Evolutionary conservation across 805 yeast species (phyloP).

Genomic region (Myxozyma neglecta): DNA sequence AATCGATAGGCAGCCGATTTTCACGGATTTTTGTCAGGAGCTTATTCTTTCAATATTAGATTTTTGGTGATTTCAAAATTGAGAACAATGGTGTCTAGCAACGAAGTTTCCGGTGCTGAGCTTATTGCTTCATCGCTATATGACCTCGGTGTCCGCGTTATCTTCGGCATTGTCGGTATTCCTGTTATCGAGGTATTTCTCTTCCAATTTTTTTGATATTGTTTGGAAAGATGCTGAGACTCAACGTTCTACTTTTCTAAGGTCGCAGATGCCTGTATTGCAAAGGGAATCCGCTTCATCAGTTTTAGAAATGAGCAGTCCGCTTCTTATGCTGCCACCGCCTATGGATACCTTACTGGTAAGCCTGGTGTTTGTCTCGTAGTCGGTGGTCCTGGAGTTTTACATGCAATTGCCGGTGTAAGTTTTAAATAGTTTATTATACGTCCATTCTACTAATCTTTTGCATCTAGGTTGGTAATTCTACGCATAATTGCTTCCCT

Average conservation of each 20-base stretch:
- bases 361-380: constrained; percentile 66
- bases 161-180: constrained; percentile 74
- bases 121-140: constrained; percentile 52
- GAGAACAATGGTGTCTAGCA: constrained; percentile 8
- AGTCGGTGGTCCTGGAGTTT: constrained; percentile 75
- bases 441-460: no score
- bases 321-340: constrained; percentile 74
- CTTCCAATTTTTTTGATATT: neutral
- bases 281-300: constrained; percentile 55
- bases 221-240: neutral
- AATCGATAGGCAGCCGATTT: neutral
- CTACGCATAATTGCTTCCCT: constrained; percentile 65
- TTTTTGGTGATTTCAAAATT: no score
- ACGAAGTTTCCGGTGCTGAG: constrained; percentile 36
- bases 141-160: constrained; percentile 53
- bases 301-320: constrained; percentile 70
- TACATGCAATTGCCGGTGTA: constrained; percentile 64
- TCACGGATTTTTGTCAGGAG: no score
- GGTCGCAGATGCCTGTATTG: constrained; percentile 58
- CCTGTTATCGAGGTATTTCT: constrained; percentile 63
- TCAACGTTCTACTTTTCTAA: neutral
- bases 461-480: constrained; percentile 48
- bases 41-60: no score
- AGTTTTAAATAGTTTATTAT: neutral
- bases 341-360: constrained; percentile 64